phyloP scores from a whole-genome alignment of 2,329 filamentous ascomycete species.

The Dothideomycetidae sp. region DNA sequence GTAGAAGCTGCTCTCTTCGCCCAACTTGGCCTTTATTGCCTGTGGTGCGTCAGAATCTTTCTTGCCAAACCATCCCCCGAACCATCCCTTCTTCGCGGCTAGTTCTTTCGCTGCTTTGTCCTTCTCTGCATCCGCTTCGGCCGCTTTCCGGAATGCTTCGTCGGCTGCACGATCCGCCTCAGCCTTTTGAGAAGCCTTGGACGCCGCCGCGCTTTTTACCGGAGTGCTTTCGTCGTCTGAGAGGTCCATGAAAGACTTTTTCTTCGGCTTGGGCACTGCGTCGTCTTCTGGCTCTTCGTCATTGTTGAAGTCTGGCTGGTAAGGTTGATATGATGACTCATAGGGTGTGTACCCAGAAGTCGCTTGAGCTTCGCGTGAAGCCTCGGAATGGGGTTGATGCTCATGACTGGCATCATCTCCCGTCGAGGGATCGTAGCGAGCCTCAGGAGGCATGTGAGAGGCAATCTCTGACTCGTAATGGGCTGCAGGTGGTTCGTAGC shows the following conservation, averaged over 20 bases:
- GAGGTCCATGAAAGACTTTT: slow-evolving; percentile 69
- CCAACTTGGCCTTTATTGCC: slow-evolving; percentile 77
- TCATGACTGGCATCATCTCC: no score
- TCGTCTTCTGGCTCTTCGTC: slow-evolving; percentile 35
- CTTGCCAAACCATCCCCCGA: slow-evolving; percentile 73
- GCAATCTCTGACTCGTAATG: slow-evolving; percentile 3
- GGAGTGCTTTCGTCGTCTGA: slow-evolving; percentile 61
- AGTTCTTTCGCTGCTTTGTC: slow-evolving; percentile 38
- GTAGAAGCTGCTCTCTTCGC: slow-evolving; percentile 82
- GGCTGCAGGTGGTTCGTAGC: slow-evolving; percentile 7
- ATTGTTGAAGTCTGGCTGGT: slow-evolving; percentile 29
- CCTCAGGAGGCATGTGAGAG: slow-evolving; percentile 15
- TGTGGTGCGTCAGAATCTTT: slow-evolving; percentile 46
- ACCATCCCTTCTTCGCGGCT: slow-evolving; percentile 51
- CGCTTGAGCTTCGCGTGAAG: neutral
- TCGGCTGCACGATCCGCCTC: slow-evolving; percentile 58
- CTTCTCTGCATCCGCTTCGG: slow-evolving; percentile 55
- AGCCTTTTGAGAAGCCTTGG: slow-evolving; percentile 23
- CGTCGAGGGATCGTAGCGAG: slow-evolving; percentile 26
- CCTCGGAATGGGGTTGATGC: no score
- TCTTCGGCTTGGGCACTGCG: slow-evolving; percentile 40
- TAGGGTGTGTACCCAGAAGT: slow-evolving; percentile 44
- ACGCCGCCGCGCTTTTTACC: slow-evolving; percentile 35
- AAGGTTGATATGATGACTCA: slow-evolving; percentile 34
- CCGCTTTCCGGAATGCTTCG: slow-evolving; percentile 72